Base-by-base conservation (phyloP, 1,139 yeast genomes). In the Neolecta irregularis region DNA sequence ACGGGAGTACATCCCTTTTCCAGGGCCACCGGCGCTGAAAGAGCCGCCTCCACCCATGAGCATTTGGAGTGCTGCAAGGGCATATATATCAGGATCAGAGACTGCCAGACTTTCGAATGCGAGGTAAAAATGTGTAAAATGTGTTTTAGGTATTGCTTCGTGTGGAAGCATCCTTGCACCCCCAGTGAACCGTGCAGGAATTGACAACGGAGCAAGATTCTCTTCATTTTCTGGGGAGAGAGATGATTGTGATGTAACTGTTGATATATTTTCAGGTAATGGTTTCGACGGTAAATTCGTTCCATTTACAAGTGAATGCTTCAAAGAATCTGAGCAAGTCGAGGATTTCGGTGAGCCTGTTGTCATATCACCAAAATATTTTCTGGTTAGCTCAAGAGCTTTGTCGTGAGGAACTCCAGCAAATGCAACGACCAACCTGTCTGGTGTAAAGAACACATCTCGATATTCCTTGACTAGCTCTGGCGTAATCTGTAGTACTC, bases 21-120 rank as follows among this genome's bases (percentile, higher is more conserved):
- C 99, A n/a, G 99, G 99, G 0, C 99, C 99, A 45, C 99, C 99
- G 7, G 99, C 96, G 17, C 92, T 76, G 52, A 88, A 88, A 1
- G 96, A 83, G 5, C 95, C 92, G 35, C 98, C 98, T 25, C 96
- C 96, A 28, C 98, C 98, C n/a, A 88, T 62, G 21, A 88, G 62
- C 42, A 88, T 83, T 52, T 88, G 98, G 39, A 88, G 65, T 1
- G 88, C 75, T 1, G 96, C 95, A 33, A 83, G 62, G 1, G 93
- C 92, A 50, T 88, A 88, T 30, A 85, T 73, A 48, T 88, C 96
- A 13, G 81, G 85, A 51, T 78, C 74, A 37, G 73, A 68, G 31
- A 85, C 73, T 1, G 94, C 79, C 2, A 79, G 63, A 13, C 96
- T 93, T 55, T 88, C 88, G 52, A 79, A 88, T 2, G 79, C 93